These are phyloP conservation scores for Gastrodia elata DNA, from an alignment of 106 monocot genomes.

Conservation along the genomic window DNA sequence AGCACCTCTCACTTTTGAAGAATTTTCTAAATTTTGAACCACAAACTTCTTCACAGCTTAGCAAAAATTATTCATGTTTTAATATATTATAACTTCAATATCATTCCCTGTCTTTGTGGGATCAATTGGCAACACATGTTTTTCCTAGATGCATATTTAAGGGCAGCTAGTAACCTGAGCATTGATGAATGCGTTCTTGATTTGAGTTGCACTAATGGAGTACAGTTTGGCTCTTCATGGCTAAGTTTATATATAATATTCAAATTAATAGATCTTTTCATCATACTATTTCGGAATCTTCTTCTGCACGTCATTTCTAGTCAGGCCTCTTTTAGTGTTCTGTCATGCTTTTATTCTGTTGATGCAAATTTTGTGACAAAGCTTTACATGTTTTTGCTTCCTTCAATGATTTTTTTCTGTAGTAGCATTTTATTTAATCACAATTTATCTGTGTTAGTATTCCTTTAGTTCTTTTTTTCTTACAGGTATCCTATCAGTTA, in stretches of 20 bases:
- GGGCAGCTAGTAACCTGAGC: too few relatives aligned
- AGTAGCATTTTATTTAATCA: background rate
- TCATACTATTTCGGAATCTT: background rate
- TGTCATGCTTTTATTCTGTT: background rate
- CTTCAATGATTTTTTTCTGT: background rate
- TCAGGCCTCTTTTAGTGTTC: background rate
- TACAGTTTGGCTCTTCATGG: background rate
- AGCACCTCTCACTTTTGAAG: too few relatives aligned
- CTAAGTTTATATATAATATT: background rate
- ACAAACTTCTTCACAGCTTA: too few relatives aligned
- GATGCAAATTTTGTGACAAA: background rate
- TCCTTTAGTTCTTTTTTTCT: background rate
- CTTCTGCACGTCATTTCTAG: background rate
- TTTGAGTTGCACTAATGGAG: background rate
- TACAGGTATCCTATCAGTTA: slow-evolving; percentile 87
- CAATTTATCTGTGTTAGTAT: background rate
- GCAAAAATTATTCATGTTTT: too few relatives aligned
- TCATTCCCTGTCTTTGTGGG: too few relatives aligned
- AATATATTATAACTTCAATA: too few relatives aligned
- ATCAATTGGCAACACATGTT: too few relatives aligned
- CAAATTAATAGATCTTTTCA: background rate
- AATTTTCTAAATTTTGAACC: too few relatives aligned
- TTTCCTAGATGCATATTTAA: too few relatives aligned
- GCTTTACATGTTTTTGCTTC: background rate
- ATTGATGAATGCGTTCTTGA: too few relatives aligned